Evolutionary conservation across 495 filamentous ascomycete genomes (phyloP), one percentile per base, ranked within the genome.

Genomic region (Daldinia vernicosa): DNA sequence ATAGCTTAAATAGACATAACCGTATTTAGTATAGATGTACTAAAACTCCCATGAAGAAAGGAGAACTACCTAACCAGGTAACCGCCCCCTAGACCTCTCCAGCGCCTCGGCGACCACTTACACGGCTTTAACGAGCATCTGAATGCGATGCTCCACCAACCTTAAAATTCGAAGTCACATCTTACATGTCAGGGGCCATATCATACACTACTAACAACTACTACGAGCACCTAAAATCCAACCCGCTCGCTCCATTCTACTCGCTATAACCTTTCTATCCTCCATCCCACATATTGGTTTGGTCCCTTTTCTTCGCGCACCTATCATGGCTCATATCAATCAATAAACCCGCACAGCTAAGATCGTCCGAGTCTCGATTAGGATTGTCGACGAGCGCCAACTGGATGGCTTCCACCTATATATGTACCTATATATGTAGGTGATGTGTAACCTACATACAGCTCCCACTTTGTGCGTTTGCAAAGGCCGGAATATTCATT

Each of bases 81-180:
- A 47, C 43, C 43, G 17, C 2, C 43, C 43, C 17, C 19, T 47
- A 9, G 15, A 47, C 43, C 17, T 47, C 43, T 47, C 4, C 43
- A 47, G 43, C 43, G 43, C 43, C 43, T 47, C 43, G 43, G 17
- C 19, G 43, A 12, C 43, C 43, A 47, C 43, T 47, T 47, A 47
- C 19, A 47, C 43, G 9, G 5, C 56, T 60, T 39, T 39, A 40
- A 40, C 56, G 39, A 57, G 47, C 63, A 35, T 43, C 57, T 24
- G 58, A 37, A 55, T 55, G 40, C 11, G 30, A 56, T 66, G 57
- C 30, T 57, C 50, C 62, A 70, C 51, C 62, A 71, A 71, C 63
- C 59, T 72, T 72, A 72, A 67, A 67, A 55, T 55, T 67, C 30
- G 39, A 67, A 22, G 43, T 59, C 33, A 30, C 58, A 63, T 65